These are phyloP conservation scores for Metarhizium robertsii DNA, from an alignment of 2,329 filamentous ascomycete genomes.

Conservation along the genomic window DNA sequence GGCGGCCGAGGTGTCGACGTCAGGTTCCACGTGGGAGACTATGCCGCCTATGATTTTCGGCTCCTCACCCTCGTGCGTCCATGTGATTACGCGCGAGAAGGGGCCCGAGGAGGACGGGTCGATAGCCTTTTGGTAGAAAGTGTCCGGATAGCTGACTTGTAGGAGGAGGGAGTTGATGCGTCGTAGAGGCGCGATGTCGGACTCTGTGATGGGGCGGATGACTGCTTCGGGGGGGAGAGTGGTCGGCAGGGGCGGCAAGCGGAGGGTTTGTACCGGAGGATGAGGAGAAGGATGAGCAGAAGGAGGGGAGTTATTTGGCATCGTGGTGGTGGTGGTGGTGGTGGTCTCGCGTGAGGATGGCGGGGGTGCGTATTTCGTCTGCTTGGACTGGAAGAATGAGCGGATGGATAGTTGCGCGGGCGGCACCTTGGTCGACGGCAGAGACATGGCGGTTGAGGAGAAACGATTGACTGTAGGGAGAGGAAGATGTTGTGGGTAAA, in stretches of 20 bases:
- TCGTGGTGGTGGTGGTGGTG: neutral
- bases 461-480: neutral
- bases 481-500: neutral
- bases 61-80: constrained; percentile 33
- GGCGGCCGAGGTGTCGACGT: neutral
- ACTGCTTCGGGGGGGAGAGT: constrained; percentile 37
- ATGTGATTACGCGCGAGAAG: constrained; percentile 53
- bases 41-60: constrained; percentile 51
- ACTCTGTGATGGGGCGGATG: constrained; percentile 39
- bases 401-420: constrained; percentile 47
- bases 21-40: constrained; percentile 50
- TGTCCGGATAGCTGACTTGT: constrained; percentile 53
- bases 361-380: constrained; percentile 27
- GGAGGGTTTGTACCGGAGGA: constrained; percentile 8
- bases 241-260: constrained; percentile 19
- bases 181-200: constrained; percentile 48
- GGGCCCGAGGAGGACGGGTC: constrained; percentile 38
- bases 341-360: constrained; percentile 12
- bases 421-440: constrained; percentile 25
- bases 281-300: constrained; percentile 12
- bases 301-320: constrained; percentile 11
- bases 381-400: constrained; percentile 49
- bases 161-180: constrained; percentile 58
- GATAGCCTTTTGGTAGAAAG: constrained; percentile 49
- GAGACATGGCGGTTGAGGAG: constrained; percentile 25